These are phyloP conservation scores for Hylodesmum podocarpum DNA, from an alignment of 306 rosid species.

Conservation along the genomic window DNA sequence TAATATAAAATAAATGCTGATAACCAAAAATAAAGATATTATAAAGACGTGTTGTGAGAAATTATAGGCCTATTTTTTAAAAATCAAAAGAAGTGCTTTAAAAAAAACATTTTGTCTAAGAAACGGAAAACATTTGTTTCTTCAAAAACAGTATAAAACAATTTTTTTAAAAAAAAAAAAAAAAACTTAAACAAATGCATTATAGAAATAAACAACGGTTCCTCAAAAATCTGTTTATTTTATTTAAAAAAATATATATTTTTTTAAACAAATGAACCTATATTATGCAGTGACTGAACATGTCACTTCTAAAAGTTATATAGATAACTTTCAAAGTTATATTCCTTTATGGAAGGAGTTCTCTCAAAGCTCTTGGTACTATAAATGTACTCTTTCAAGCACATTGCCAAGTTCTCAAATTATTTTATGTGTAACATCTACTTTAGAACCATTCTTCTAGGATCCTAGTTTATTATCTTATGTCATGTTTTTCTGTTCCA, in stretches of 20 bases:
- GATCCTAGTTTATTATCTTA: constrained; percentile 1
- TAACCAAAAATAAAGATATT: background rate
- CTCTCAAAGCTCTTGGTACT: background rate
- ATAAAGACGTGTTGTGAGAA: background rate
- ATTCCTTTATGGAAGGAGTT: background rate
- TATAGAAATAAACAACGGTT: too few relatives aligned
- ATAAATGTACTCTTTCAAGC: background rate
- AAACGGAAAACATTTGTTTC: too few relatives aligned
- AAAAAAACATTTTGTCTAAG: too few relatives aligned
- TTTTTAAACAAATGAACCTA: too few relatives aligned
- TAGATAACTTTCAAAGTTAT: background rate
- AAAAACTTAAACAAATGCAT: too few relatives aligned
- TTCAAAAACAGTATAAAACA: too few relatives aligned
- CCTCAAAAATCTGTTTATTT: too few relatives aligned
- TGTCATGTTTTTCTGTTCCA: constrained; percentile 24
- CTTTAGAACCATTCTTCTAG: constrained; percentile 17
- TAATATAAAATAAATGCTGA: background rate
- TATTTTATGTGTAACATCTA: background rate
- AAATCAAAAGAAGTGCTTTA: too few relatives aligned
- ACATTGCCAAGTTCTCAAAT: background rate
- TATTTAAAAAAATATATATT: too few relatives aligned
- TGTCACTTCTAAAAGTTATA: background rate
- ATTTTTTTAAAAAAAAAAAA: too few relatives aligned
- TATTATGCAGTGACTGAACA: background rate
- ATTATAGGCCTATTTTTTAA: too few relatives aligned